A percentile compares a stretch with the other conserved stretches of the same genome.
phyloP scores from a whole-genome alignment of 345 rosid genomes.

The Eucalyptus grandis region DNA sequence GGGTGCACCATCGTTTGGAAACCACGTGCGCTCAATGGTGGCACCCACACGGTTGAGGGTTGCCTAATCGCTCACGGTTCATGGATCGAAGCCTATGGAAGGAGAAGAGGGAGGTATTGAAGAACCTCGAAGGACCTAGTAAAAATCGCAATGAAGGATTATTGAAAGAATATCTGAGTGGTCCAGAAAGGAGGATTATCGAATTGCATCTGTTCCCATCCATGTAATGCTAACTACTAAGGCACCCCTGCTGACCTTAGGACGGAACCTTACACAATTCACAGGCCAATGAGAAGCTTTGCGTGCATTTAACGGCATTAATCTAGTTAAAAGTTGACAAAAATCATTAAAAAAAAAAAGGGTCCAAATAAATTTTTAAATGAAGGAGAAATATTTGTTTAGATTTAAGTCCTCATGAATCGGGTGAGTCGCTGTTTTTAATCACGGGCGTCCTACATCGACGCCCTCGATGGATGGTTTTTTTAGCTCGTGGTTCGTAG shows the following conservation, averaged over 20 bases:
- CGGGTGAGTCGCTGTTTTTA: not conserved
- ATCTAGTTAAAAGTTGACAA: not conserved
- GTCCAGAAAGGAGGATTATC: not conserved
- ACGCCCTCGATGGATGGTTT: not conserved
- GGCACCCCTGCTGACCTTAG: not conserved
- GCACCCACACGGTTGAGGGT: not conserved
- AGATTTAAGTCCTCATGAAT: not conserved
- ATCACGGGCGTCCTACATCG: not conserved
- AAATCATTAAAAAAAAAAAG: not conserved
- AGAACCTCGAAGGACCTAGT: not conserved
- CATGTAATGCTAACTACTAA: not conserved
- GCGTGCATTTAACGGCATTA: not conserved
- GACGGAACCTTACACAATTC: not conserved
- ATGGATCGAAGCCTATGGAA: not conserved
- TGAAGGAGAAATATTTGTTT: not conserved
- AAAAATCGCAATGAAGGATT: not conserved
- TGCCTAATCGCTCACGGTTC: not conserved
- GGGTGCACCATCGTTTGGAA: not conserved
- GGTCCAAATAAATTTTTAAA: not conserved
- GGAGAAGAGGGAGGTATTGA: not conserved
- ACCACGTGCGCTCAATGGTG: not conserved
- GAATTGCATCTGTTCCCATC: not conserved
- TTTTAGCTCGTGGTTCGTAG: not conserved
- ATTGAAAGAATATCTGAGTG: not conserved
- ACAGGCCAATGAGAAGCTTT: not conserved